Conservation (phyloP, 768 basidiomycete species). For the Tephrocybe sp. region DNA sequence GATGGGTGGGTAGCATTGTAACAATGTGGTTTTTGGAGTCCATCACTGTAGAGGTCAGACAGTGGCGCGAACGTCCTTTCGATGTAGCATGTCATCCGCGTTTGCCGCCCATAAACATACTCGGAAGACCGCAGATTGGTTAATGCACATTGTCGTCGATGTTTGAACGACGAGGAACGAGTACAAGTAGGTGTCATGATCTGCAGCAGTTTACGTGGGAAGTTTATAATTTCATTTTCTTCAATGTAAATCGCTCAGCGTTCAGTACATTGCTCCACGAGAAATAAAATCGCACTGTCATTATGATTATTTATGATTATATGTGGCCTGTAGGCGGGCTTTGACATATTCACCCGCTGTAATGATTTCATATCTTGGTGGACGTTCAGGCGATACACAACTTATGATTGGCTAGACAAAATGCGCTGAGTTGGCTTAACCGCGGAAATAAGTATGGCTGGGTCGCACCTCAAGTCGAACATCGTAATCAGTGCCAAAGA, state of each 20-base stretch:
- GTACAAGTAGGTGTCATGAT: no score
- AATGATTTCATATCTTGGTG: slow-evolving; percentile 65
- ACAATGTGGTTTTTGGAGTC: neutral
- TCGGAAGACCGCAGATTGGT: no score
- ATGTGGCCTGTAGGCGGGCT: slow-evolving; percentile 66
- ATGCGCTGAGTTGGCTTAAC: neutral
- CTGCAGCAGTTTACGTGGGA: no score
- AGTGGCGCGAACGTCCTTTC: no score
- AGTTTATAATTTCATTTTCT: no score
- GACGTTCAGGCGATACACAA: slow-evolving; percentile 40
- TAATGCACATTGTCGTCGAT: no score
- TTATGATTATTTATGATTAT: slow-evolving; percentile 20
- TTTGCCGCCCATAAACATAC: no score
- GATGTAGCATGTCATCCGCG: no score
- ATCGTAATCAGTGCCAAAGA: slow-evolving; percentile 85
- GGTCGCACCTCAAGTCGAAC: slow-evolving; percentile 67
- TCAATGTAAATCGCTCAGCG: no score
- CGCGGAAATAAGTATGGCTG: neutral
- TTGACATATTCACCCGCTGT: slow-evolving; percentile 86
- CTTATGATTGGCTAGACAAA: slow-evolving; percentile 46
- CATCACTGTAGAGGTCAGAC: no score
- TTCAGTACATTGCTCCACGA: no score
- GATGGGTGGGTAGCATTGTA: neutral
- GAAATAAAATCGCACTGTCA: neutral
- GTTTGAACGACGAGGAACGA: no score